phyloP scores from a whole-genome alignment of 495 filamentous ascomycete species.

The Podospora sp. region DNA sequence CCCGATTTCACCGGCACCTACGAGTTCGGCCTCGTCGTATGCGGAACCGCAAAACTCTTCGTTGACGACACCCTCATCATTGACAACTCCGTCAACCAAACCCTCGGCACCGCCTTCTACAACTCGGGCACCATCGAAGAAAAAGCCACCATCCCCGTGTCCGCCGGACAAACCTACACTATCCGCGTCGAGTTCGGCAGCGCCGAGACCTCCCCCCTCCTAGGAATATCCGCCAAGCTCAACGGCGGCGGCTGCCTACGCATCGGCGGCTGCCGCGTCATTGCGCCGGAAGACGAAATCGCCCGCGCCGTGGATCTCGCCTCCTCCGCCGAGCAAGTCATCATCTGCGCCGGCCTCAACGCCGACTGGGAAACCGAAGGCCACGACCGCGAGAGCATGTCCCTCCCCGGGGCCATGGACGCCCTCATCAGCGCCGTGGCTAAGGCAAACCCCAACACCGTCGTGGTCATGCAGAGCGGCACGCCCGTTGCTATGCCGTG shows the following conservation, averaged over 20 bases:
- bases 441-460: constrained; percentile 57
- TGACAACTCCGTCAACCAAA: constrained; percentile 66
- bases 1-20: constrained; percentile 56
- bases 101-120: constrained; percentile 63
- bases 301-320: constrained; percentile 64
- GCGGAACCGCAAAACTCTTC: constrained; percentile 65
- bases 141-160: constrained; percentile 55
- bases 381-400: constrained; percentile 62
- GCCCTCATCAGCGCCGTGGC: constrained; percentile 59
- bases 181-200: constrained; percentile 66
- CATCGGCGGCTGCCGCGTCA: constrained; percentile 61
- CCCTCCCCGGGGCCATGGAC: constrained; percentile 60
- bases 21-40: constrained; percentile 66
- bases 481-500: constrained; percentile 70
- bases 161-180: constrained; percentile 62
- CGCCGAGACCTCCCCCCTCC: constrained; percentile 62
- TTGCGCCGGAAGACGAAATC: constrained; percentile 61
- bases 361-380: constrained; percentile 70
- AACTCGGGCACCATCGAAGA: constrained; percentile 64
- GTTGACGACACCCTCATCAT: constrained; percentile 68
- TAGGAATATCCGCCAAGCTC: constrained; percentile 48
- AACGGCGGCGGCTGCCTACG: constrained; percentile 68
- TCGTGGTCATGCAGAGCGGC: constrained; percentile 66
- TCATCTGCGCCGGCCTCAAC: constrained; percentile 64
- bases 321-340: constrained; percentile 60